phyloP scores from a whole-genome alignment of 208 protist species.

The Leishmania arabica region DNA sequence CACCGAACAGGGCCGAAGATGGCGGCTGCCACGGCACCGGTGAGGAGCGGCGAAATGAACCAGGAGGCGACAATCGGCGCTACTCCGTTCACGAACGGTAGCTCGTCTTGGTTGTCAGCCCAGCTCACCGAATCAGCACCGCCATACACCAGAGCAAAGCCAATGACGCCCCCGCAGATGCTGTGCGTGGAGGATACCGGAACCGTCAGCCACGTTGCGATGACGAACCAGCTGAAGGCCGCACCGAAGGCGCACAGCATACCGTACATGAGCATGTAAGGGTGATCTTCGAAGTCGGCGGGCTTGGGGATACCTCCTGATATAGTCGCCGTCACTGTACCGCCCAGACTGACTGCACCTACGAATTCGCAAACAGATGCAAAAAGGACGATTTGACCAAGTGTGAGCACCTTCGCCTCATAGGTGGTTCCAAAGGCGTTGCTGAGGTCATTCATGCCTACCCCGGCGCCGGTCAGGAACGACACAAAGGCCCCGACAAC shows the following conservation, averaged over 20 bases:
- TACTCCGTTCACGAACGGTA: slow-evolving; percentile 76
- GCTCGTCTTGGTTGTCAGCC: slow-evolving; percentile 51
- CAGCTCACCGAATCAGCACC: slow-evolving; percentile 56
- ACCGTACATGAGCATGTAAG: slow-evolving; percentile 86
- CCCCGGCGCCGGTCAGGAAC: slow-evolving; percentile 77
- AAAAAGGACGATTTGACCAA: slow-evolving; percentile 78
- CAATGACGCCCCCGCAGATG: slow-evolving; percentile 79
- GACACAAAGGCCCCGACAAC: slow-evolving; percentile 74
- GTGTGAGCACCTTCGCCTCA: slow-evolving; percentile 76
- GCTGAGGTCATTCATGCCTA: slow-evolving; percentile 92
- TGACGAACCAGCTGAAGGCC: slow-evolving; percentile 67
- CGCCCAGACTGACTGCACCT: slow-evolving; percentile 71
- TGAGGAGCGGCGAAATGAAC: slow-evolving; percentile 84
- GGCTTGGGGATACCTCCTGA: slow-evolving; percentile 75
- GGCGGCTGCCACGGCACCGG: slow-evolving; percentile 51
- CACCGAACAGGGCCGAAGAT: slow-evolving; percentile 57
- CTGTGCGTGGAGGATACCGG: slow-evolving; percentile 84
- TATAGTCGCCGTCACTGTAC: slow-evolving; percentile 78
- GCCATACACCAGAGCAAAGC: slow-evolving; percentile 83
- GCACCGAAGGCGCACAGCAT: slow-evolving; percentile 75
- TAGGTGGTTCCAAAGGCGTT: slow-evolving; percentile 93
- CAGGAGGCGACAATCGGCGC: slow-evolving; percentile 77
- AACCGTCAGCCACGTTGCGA: slow-evolving; percentile 66
- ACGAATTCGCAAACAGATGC: slow-evolving; percentile 84
- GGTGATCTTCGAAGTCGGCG: slow-evolving; percentile 47